These are phyloP conservation scores for Orbilia oligospora DNA, from an alignment of 2,329 filamentous ascomycete species.

Conservation along the genomic window DNA sequence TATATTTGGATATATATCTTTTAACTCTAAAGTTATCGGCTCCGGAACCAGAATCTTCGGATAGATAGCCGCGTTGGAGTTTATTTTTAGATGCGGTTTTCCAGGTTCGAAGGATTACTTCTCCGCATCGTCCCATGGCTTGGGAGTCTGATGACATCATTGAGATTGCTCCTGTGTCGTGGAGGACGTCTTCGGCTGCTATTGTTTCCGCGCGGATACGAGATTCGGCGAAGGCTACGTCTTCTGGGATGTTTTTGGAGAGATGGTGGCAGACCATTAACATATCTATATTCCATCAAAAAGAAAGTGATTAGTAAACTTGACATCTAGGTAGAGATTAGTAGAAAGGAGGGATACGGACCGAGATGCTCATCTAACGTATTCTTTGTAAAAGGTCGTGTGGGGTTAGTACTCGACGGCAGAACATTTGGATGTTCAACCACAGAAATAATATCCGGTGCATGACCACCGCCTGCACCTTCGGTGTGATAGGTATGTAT, in stretches of 20 bases:
- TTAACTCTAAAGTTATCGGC: conserved; percentile 95
- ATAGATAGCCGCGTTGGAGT: conserved; percentile 80
- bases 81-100: conserved; percentile 99
- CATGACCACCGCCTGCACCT: conserved; percentile 93
- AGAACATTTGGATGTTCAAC: conserved; percentile 89
- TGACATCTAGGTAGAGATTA: too few relatives aligned
- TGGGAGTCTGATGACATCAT: conserved; percentile 98
- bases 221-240: conserved; percentile 93
- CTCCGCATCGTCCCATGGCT: conserved; percentile 95
- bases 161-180: conserved; percentile 93
- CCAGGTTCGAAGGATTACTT: conserved; percentile 94
- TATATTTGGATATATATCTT: conserved; percentile 94
- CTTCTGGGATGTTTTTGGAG: conserved; percentile 91
- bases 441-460: conserved; percentile 94
- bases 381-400: conserved; percentile 88
- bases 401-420: conserved; percentile 92
- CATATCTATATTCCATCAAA: conserved; percentile 77
- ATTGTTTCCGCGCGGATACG: conserved; percentile 97
- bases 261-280: conserved; percentile 98
- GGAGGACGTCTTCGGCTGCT: conserved; percentile 93
- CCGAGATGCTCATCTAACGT: conserved; percentile 91
- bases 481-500: conserved; percentile 99
- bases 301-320: background rate
- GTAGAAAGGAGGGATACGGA: background rate
- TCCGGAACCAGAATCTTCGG: conserved; percentile 82